phyloP scores from a whole-genome alignment of 345 rosid species.

The Salix viminalis region DNA sequence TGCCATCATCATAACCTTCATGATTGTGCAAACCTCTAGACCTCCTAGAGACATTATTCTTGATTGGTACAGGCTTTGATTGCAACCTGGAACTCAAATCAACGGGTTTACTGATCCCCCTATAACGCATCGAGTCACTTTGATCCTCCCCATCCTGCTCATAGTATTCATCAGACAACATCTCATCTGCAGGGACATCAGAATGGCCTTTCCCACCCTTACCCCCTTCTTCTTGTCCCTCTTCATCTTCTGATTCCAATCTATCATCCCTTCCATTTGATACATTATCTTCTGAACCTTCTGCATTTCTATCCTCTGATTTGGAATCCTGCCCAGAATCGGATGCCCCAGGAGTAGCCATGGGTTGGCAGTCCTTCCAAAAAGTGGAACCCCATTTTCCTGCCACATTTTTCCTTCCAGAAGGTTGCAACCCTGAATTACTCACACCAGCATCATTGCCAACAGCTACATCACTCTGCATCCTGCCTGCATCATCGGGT shows the following conservation, averaged over 20 bases:
- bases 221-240: conserved; percentile 44
- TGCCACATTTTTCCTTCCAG: conserved; percentile 61
- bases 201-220: conserved; percentile 61
- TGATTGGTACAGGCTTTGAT: conserved; percentile 37
- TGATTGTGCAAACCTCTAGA: conserved; percentile 43
- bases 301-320: conserved; percentile 45
- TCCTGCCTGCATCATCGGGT: conserved; percentile 46
- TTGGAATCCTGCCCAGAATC: conserved; percentile 74
- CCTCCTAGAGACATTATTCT: conserved; percentile 44
- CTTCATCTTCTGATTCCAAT: conserved; percentile 65
- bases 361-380: conserved; percentile 98
- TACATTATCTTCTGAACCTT: conserved; percentile 54
- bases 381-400: conserved; percentile 95
- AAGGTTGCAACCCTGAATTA: conserved; percentile 47
- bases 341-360: conserved; percentile 51
- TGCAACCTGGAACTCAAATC: conserved; percentile 53
- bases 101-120: conserved; percentile 47
- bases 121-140: conserved; percentile 61
- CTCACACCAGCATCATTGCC: conserved; percentile 31
- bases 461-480: conserved; percentile 37
- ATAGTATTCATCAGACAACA: conserved; percentile 98
- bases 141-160: conserved; percentile 99
- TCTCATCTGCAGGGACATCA: conserved; percentile 96
- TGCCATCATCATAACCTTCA: conserved; percentile 32
- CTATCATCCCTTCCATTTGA: conserved; percentile 50